Base-by-base conservation (phyloP, 257 asterid genomes). In the Parsonsia alboflavescens region DNA sequence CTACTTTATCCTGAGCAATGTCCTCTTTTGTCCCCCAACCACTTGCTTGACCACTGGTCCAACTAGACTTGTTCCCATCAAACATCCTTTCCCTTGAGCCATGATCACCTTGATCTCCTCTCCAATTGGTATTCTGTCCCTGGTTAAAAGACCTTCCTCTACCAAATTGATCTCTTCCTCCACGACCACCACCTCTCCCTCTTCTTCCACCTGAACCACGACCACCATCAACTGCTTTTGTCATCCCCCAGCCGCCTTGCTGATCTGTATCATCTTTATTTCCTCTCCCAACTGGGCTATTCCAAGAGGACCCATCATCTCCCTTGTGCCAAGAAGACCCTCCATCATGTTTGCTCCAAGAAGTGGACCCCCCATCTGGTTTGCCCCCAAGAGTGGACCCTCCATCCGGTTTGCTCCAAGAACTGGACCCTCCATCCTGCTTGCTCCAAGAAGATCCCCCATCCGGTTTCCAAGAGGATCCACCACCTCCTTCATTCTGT, bases 141-240 rank as follows among this genome's bases (percentile, higher is more conserved):
- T 75, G 88, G 80, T 75, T 84, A 75, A 81, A 89, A 69, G 90
- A 86, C 76, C 91, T 73, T 71, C 88, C 95, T 67, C 86, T 71
- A 65, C 91, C 88, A 85, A 69, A 76, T 73, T 80, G 76, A 82
- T 78, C 88, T 53, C 91, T 82, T 58, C 89, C 93, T 63, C 84
- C 78, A 22, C 56, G 76, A 30, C 89, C 85, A 77, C 84, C 71
- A 65, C 88, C 86, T 76, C 91, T 73, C 70, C 90, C 88, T 50
- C 86, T 72, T 67, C 89, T 79, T 36, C 91, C 91, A 42, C 90
- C 87, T 0, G 84, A 85, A 73, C 88, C 91, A 78, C 86, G 85
- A 53, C 88, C 85, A 22, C 84, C 77, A 71, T 81, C 88, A 74
- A 82, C 86, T 49, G 85, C 13, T 56, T 72, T 82, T 57, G 78